Conservation (phyloP, 768 basidiomycete genomes). For the Lentinula edodes region DNA sequence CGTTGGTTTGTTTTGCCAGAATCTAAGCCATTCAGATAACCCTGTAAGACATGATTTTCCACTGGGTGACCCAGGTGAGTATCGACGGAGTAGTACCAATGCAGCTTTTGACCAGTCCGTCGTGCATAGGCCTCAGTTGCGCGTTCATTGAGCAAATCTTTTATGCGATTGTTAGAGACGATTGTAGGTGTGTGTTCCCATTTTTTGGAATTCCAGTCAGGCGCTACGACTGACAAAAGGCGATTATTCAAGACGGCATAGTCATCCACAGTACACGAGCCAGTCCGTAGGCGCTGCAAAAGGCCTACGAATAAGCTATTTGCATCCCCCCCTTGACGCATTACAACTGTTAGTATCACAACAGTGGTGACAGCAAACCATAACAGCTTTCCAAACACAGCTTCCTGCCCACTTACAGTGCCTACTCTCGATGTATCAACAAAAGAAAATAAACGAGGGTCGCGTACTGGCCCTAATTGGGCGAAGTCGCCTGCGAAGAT, state of each 20-base stretch:
- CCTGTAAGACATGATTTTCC: background rate
- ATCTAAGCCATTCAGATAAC: conserved; percentile 7
- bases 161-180: conserved; percentile 19
- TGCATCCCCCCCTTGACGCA: background rate
- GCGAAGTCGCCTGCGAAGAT: conserved; percentile 22
- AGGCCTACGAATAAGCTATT: background rate
- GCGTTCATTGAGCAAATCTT: conserved; percentile 20
- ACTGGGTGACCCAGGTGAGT: background rate
- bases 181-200: conserved; percentile 15
- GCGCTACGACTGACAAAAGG: background rate
- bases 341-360: background rate
- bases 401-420: too few species aligned
- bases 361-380: too few species aligned
- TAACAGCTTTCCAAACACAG: too few species aligned
- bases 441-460: conserved; percentile 8
- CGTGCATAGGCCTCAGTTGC: conserved; percentile 11
- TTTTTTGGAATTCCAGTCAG: background rate
- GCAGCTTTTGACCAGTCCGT: background rate
- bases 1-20: conserved; percentile 14
- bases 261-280: conserved; percentile 14
- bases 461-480: conserved; percentile 16
- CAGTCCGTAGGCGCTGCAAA: conserved; percentile 2
- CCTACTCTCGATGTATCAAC: background rate
- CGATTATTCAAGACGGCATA: conserved; percentile 10
- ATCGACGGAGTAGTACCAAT: conserved; percentile 15